A percentile compares a stretch with the other conserved stretches of the same genome.
Conservation (phyloP, 176 grass and related monocot genomes). For the Echinochloa phyllopogon region DNA sequence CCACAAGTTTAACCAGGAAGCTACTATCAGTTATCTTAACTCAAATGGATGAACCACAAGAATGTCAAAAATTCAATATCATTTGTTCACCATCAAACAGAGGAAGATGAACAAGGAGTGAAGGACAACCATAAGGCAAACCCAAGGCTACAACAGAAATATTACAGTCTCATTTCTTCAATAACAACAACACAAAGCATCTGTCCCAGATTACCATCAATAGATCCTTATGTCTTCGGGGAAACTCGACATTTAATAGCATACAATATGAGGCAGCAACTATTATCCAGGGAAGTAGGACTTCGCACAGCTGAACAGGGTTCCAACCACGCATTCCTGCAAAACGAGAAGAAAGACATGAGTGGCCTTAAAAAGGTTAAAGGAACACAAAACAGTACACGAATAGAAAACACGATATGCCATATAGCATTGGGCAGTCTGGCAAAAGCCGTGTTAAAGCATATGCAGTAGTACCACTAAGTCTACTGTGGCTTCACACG, state of each 20-base stretch:
- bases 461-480: constrained; percentile 9
- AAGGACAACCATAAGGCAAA: background rate
- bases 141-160: constrained; percentile 6
- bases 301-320: constrained; percentile 18
- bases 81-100: background rate
- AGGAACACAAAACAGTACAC: constrained; percentile 1
- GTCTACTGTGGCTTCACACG: background rate
- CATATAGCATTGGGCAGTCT: background rate
- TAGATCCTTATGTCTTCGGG: constrained; percentile 16
- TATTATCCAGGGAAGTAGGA: constrained; percentile 37
- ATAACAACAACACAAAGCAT: background rate
- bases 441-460: background rate
- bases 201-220: background rate
- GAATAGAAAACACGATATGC: background rate
- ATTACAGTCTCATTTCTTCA: background rate
- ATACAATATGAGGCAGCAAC: constrained; percentile 27
- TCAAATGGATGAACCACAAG: background rate
- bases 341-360: constrained; percentile 29
- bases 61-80: background rate
- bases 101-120: background rate
- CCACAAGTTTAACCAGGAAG: background rate
- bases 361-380: background rate
- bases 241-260: constrained; percentile 24
- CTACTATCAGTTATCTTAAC: background rate
- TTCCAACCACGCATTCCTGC: constrained; percentile 32